Percentiles rank a stretch among this genome's conserved stretches.
Evolutionary conservation across 768 basidiomycete genomes (phyloP).

Genomic region (Russula emetica): DNA sequence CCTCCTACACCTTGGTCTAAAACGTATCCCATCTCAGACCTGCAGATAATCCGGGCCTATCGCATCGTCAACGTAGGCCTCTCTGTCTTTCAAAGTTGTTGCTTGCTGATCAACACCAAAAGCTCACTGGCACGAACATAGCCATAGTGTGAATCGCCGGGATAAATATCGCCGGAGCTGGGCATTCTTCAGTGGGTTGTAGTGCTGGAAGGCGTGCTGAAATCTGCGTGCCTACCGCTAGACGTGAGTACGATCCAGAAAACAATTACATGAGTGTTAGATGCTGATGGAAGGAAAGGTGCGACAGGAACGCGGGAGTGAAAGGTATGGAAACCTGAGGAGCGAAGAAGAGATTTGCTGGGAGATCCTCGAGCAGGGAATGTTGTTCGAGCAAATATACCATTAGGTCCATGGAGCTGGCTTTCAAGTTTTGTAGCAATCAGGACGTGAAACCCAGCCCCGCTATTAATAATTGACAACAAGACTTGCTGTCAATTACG

Average conservation of each 20-base stretch:
- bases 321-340: too few species aligned
- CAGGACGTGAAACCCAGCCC: too few species aligned
- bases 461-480: too few species aligned
- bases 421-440: too few species aligned
- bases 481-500: too few species aligned
- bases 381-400: too few species aligned
- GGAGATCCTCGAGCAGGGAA: too few species aligned
- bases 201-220: background rate
- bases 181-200: background rate
- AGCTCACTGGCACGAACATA: too few species aligned
- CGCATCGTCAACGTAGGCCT: background rate
- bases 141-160: background rate
- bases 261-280: background rate
- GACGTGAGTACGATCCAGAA: background rate
- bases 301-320: background rate
- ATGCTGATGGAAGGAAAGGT: background rate
- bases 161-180: background rate
- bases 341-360: too few species aligned
- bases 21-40: background rate
- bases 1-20: background rate
- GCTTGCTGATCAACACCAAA: background rate
- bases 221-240: background rate
- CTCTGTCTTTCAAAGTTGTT: too few species aligned
- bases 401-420: too few species aligned
- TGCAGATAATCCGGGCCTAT: background rate